These are phyloP conservation scores for Fragilaria crotonensis DNA, from an alignment of 108 stramenopile species.

Conservation along the genomic window DNA sequence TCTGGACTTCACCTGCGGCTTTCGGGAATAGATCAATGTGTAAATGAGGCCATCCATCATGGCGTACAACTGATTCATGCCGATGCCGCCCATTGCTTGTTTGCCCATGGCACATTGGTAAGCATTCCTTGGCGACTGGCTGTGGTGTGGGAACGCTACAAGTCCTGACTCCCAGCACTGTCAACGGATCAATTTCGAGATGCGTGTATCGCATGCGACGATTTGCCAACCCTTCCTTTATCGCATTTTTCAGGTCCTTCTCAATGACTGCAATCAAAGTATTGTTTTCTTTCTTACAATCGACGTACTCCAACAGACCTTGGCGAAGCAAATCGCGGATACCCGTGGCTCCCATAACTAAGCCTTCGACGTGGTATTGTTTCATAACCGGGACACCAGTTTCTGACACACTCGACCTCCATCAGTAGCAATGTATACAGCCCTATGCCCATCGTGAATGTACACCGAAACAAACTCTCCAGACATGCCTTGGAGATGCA, in stretches of 20 bases:
- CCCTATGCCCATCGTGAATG: slow-evolving; percentile 87
- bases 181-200: slow-evolving; percentile 98
- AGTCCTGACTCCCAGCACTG: slow-evolving; percentile 70
- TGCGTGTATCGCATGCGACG: slow-evolving; percentile 87
- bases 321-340: slow-evolving; percentile 79
- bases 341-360: slow-evolving; percentile 63
- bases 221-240: slow-evolving; percentile 36
- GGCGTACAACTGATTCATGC: slow-evolving; percentile 94
- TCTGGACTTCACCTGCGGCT: slow-evolving; percentile 95
- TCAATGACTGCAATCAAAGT: slow-evolving; percentile 93
- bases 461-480: slow-evolving; percentile 98
- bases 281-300: slow-evolving; percentile 99
- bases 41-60: slow-evolving; percentile 95
- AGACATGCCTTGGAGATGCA: slow-evolving; percentile 83
- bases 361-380: slow-evolving; percentile 75
- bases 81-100: slow-evolving; percentile 97
- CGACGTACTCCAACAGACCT: slow-evolving; percentile 97
- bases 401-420: slow-evolving; percentile 93
- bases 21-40: slow-evolving; percentile 96
- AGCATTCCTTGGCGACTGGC: slow-evolving; percentile 94
- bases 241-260: slow-evolving; percentile 71
- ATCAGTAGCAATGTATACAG: slow-evolving; percentile 96
- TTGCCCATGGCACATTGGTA: slow-evolving; percentile 99
- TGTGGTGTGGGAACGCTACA: slow-evolving; percentile 87
- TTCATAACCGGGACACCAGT: slow-evolving; percentile 66